A percentile compares a stretch with the other conserved stretches of the same genome.
Evolutionary conservation across 192 early-diverging fungal species (phyloP).

Genomic region (Backusella macrospora): DNA sequence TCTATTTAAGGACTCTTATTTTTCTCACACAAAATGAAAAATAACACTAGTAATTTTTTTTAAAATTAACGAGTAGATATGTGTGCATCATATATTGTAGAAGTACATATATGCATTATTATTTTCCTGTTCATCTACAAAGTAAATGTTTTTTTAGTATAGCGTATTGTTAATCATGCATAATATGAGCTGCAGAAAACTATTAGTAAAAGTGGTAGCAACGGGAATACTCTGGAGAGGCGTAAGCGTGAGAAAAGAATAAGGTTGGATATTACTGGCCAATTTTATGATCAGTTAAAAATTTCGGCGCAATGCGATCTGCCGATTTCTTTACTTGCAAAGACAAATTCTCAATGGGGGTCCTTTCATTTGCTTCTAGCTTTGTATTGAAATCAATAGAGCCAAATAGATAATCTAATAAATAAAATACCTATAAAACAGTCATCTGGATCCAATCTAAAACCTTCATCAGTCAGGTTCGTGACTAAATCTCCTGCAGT

Average conservation of each 20-base stretch:
- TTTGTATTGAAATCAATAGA: neutral
- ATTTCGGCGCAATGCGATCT: neutral
- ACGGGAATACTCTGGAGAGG: slow-evolving; percentile 1
- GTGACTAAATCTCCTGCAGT: neutral
- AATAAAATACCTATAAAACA: neutral
- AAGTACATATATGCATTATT: too few species aligned
- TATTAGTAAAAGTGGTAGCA: neutral
- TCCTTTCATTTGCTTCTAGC: too few species aligned
- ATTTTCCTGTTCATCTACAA: neutral
- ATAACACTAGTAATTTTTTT: neutral
- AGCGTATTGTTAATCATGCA: neutral
- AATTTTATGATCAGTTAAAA: neutral
- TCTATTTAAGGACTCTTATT: neutral
- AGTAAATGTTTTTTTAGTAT: neutral
- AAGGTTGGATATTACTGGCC: neutral
- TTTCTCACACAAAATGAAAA: neutral
- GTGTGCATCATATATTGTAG: too few species aligned
- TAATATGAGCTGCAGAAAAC: neutral
- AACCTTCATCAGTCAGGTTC: neutral
- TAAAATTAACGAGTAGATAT: neutral
- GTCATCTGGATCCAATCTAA: neutral
- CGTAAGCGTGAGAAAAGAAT: neutral
- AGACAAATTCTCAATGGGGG: too few species aligned
- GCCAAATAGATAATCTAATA: neutral
- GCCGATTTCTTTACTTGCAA: neutral